Evolutionary conservation across 2,329 filamentous ascomycete species (phyloP).

Genomic region (Arthroderma uncinatum): DNA sequence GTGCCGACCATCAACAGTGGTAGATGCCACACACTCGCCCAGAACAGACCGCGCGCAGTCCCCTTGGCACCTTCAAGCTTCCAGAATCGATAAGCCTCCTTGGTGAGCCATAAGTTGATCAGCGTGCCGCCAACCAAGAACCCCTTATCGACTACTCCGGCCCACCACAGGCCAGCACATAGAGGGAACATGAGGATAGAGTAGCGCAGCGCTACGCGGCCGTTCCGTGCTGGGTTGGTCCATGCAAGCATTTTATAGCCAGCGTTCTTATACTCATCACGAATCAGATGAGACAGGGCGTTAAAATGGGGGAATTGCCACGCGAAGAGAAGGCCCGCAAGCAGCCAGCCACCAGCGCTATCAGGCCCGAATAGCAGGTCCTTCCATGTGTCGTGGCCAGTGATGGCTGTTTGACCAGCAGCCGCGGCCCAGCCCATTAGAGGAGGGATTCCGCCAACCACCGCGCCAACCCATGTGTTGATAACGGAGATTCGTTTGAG

Average conservation of each 20-base stretch:
- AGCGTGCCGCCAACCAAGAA: slow-evolving; percentile 72
- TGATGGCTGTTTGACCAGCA: slow-evolving; percentile 70
- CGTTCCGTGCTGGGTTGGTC: slow-evolving; percentile 76
- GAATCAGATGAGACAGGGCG: slow-evolving; percentile 75
- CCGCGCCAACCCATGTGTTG: slow-evolving; percentile 90
- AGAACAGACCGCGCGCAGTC: slow-evolving; percentile 75
- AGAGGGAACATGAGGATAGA: slow-evolving; percentile 76
- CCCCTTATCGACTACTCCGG: slow-evolving; percentile 70
- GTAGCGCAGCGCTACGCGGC: slow-evolving; percentile 78
- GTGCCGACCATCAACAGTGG: slow-evolving; percentile 82
- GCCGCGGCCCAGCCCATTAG: slow-evolving; percentile 98
- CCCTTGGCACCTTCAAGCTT: slow-evolving; percentile 64
- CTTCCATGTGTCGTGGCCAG: slow-evolving; percentile 58
- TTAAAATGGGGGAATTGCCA: slow-evolving; percentile 99
- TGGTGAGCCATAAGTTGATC: slow-evolving; percentile 75
- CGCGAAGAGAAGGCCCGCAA: slow-evolving; percentile 73
- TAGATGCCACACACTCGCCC: slow-evolving; percentile 95
- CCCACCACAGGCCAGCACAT: slow-evolving; percentile 66
- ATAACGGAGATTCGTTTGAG: slow-evolving; percentile 74
- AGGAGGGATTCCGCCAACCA: slow-evolving; percentile 87
- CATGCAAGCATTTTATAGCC: slow-evolving; percentile 67
- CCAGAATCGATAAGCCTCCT: slow-evolving; percentile 75
- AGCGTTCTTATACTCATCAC: slow-evolving; percentile 70
- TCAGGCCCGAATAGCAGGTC: slow-evolving; percentile 64
- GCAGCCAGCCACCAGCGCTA: slow-evolving; percentile 71